phyloP scores from a whole-genome alignment of 805 yeast species.

The Scheffersomyces lignosus region DNA sequence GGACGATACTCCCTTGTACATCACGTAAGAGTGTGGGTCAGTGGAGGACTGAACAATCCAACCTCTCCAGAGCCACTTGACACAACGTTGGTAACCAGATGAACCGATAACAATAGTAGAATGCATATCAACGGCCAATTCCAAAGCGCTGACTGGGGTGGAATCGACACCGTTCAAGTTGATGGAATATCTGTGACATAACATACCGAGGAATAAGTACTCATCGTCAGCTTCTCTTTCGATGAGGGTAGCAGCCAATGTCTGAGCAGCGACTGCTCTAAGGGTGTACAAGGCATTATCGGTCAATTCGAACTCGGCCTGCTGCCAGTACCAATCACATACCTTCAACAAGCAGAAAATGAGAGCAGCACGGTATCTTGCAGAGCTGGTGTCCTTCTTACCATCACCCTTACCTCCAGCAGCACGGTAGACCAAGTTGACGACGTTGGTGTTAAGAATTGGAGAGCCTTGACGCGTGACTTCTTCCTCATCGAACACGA shows the following conservation, averaged over 20 bases:
- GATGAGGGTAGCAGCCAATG: conserved; percentile 66
- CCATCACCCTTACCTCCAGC: conserved; percentile 80
- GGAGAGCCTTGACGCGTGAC: conserved; percentile 59
- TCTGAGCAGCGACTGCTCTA: conserved; percentile 71
- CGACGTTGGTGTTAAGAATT: conserved; percentile 56
- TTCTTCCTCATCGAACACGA: conserved; percentile 51
- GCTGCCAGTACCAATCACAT: conserved; percentile 72
- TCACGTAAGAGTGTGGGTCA: conserved; percentile 68
- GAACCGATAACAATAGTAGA: conserved; percentile 75
- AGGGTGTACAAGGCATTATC: conserved; percentile 63
- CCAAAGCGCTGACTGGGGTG: conserved; percentile 72
- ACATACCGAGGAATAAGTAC: conserved; percentile 69
- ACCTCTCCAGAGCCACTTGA: conserved; percentile 91
- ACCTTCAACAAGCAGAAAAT: conserved; percentile 73
- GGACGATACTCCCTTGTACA: conserved; percentile 61
- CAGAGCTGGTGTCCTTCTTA: conserved; percentile 49
- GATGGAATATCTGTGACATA: conserved; percentile 73
- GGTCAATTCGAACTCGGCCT: conserved; percentile 59
- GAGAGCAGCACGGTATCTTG: conserved; percentile 65
- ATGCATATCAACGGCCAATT: conserved; percentile 84
- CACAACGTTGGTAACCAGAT: conserved; percentile 80
- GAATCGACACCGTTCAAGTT: conserved; percentile 61
- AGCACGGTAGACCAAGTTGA: conserved; percentile 63
- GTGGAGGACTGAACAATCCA: conserved; percentile 78
- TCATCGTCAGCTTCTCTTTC: conserved; percentile 60